Evolutionary conservation across 1,284 basidiomycete genomes (phyloP).

Genomic region (Boletellus dicymbophilus): DNA sequence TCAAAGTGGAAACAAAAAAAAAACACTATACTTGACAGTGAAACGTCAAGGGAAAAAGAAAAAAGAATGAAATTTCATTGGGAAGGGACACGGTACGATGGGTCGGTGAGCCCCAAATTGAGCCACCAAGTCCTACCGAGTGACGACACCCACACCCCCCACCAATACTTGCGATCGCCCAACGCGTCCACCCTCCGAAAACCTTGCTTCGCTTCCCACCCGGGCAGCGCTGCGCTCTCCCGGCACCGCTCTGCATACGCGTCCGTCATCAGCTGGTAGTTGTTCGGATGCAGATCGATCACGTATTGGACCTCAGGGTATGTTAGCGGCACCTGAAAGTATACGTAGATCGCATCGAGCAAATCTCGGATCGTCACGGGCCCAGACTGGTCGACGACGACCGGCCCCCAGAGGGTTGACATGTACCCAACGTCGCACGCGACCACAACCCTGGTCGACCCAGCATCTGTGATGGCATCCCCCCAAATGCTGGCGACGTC

Average conservation of each 20-base stretch:
- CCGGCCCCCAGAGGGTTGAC: slow-evolving; percentile 35
- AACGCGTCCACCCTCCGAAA: slow-evolving; percentile 40
- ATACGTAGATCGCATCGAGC: slow-evolving; percentile 36
- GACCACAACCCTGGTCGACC: slow-evolving; percentile 27
- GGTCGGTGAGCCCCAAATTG: slow-evolving; percentile 32
- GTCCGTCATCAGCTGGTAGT: slow-evolving; percentile 21
- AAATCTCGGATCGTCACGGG: slow-evolving; percentile 36
- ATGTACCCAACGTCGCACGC: slow-evolving; percentile 26
- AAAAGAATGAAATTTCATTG: neutral
- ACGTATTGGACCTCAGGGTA: slow-evolving; percentile 31
- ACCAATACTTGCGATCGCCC: slow-evolving; percentile 33
- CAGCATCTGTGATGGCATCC: slow-evolving; percentile 30
- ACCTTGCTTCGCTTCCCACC: slow-evolving; percentile 35
- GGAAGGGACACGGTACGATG: slow-evolving; percentile 12
- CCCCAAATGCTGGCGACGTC: slow-evolving; percentile 23
- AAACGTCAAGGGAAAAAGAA: too few relatives aligned
- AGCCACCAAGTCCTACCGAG: slow-evolving; percentile 31
- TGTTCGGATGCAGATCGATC: slow-evolving; percentile 15
- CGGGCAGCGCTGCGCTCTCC: slow-evolving; percentile 25
- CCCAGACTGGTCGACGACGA: slow-evolving; percentile 27
- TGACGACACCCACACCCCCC: slow-evolving; percentile 36
- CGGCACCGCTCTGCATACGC: slow-evolving; percentile 28
- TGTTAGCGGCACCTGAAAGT: slow-evolving; percentile 36
- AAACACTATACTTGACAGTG: too few relatives aligned
- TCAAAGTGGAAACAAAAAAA: too few relatives aligned